Percentiles rank a stretch among this genome's conserved stretches.
Conservation (phyloP, 2,329 filamentous ascomycete genomes). For the Pseudocercospora vitis region DNA sequence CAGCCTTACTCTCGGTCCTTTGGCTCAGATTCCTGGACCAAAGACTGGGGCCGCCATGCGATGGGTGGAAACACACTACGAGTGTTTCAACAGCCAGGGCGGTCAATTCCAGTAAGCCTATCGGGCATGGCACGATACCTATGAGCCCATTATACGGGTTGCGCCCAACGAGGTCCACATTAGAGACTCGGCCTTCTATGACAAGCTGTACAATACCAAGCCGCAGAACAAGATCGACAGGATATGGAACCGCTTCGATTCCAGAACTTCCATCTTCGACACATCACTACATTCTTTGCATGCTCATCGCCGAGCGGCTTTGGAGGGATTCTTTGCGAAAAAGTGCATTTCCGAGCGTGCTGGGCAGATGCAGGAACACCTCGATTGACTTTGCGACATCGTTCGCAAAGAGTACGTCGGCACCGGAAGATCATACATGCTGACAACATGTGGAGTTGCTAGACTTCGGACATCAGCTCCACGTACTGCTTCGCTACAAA, state of each 20-base stretch:
- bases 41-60: slow-evolving; percentile 37
- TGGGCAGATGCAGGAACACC: neutral
- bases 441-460: slow-evolving; percentile 6
- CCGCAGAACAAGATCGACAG: neutral
- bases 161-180: slow-evolving; percentile 13
- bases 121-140: slow-evolving; percentile 6
- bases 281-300: neutral
- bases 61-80: slow-evolving; percentile 16
- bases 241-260: neutral
- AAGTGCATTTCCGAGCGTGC: neutral
- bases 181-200: slow-evolving; percentile 10
- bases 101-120: slow-evolving; percentile 10
- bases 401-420: neutral
- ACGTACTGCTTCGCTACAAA: neutral
- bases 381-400: neutral
- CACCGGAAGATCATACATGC: neutral
- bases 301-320: neutral
- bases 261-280: slow-evolving; percentile 1
- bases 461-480: neutral
- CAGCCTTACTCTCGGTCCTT: slow-evolving; percentile 35
- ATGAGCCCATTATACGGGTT: slow-evolving; percentile 16
- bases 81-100: neutral
- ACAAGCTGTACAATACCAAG: slow-evolving; percentile 5
- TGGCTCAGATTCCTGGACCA: slow-evolving; percentile 38
- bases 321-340: neutral